Conservation (phyloP, 257 asterid species). For the Handroanthus guayacan region DNA sequence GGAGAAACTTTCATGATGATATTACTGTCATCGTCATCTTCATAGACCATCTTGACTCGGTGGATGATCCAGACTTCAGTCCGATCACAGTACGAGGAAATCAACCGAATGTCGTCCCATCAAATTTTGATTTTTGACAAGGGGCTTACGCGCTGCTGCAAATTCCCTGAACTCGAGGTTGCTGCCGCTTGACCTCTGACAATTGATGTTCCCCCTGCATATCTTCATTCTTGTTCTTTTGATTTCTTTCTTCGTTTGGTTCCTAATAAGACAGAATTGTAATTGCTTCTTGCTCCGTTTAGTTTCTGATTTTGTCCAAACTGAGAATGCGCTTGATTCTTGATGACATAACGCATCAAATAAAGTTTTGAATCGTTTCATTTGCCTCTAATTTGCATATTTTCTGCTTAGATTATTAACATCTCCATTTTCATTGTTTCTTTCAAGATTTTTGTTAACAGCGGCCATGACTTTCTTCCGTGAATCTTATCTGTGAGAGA, state of each 20-base stretch:
- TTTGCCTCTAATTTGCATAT: too few relatives aligned
- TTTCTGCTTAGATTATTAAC: too few relatives aligned
- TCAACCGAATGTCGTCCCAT: slow-evolving; percentile 59
- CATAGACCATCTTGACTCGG: slow-evolving; percentile 43
- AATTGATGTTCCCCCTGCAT: not conserved
- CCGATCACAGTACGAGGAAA: slow-evolving; percentile 63
- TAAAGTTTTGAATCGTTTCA: too few relatives aligned
- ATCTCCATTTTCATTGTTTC: not conserved
- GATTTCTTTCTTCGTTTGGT: too few relatives aligned
- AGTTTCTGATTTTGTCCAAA: slow-evolving; percentile 17
- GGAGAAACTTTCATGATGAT: slow-evolving; percentile 73
- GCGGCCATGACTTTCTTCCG: too few relatives aligned
- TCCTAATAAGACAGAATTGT: slow-evolving; percentile 17
- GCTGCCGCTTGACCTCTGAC: not conserved
- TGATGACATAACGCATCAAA: not conserved
- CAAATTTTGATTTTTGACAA: slow-evolving; percentile 49
- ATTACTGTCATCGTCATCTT: slow-evolving; percentile 73
- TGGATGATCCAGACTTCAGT: too few relatives aligned
- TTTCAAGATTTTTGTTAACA: too few relatives aligned
- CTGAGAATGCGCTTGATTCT: slow-evolving; percentile 4
- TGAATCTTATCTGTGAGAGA: too few relatives aligned
- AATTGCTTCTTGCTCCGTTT: slow-evolving; percentile 23
- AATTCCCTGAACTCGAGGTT: not conserved
- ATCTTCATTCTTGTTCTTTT: not conserved
- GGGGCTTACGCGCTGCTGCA: not conserved